Percentiles rank a stretch among this genome's conserved stretches.
Evolutionary conservation across 441 rosid species (phyloP).

Genomic region (Arabidopsis hybrid): DNA sequence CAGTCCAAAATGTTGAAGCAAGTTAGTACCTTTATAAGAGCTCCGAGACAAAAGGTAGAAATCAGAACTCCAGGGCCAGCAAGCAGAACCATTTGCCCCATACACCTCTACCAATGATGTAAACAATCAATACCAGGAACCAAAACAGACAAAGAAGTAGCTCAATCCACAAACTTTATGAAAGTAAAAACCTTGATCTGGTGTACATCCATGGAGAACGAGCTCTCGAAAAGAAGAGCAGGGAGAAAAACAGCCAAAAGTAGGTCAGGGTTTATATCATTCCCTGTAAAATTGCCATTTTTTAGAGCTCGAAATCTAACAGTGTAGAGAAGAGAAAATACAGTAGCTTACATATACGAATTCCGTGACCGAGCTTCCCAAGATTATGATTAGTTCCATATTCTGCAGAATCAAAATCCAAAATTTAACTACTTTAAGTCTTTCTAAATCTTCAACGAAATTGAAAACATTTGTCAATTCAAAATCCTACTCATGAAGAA

Average conservation of each 20-base stretch:
- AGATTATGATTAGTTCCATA: slow-evolving; percentile 70
- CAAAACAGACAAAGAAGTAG: background rate
- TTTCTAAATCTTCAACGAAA: background rate
- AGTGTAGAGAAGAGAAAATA: slow-evolving; percentile 4
- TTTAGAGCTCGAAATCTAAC: background rate
- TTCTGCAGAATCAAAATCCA: slow-evolving; percentile 55
- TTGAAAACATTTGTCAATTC: background rate
- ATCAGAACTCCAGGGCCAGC: slow-evolving; percentile 97
- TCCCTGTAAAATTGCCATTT: slow-evolving; percentile 63
- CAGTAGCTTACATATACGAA: slow-evolving; percentile 80
- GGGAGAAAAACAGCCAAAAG: slow-evolving; percentile 94
- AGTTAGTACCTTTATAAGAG: slow-evolving; percentile 73
- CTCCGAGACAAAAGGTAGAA: slow-evolving; percentile 82
- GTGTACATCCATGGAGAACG: slow-evolving; percentile 92
- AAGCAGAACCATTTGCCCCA: slow-evolving; percentile 87
- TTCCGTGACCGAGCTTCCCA: slow-evolving; percentile 86
- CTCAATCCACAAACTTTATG: background rate
- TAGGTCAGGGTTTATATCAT: slow-evolving; percentile 76
- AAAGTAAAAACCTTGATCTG: slow-evolving; percentile 77
- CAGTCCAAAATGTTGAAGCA: background rate
- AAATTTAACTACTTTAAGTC: background rate
- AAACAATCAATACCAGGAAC: background rate
- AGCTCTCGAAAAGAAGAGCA: slow-evolving; percentile 95
- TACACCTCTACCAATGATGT: slow-evolving; percentile 61
- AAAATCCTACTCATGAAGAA: background rate